These are phyloP conservation scores for Fusarium sp. DNA, from an alignment of 2,329 filamentous ascomycete species.

Conservation along the genomic window DNA sequence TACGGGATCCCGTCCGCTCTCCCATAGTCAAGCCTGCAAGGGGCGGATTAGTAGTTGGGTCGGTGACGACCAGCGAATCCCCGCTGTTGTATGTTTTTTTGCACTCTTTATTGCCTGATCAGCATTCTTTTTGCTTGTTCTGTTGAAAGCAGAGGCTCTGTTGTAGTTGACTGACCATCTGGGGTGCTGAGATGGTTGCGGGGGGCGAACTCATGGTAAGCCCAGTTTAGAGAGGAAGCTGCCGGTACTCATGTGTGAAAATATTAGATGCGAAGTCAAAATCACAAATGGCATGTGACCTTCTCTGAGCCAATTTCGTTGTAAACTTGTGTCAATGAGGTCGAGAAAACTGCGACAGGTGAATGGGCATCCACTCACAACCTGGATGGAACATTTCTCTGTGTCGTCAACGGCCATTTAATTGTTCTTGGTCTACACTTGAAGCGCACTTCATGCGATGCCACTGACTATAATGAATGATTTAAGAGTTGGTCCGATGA, in stretches of 20 bases:
- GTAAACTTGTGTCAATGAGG: background rate
- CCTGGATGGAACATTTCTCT: background rate
- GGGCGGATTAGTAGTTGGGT: conserved; percentile 1
- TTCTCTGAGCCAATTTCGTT: fast-evolving
- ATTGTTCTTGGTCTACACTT: background rate
- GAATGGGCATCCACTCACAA: fast-evolving
- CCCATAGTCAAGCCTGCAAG: background rate
- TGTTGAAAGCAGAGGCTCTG: fast-evolving
- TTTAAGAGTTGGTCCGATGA: background rate
- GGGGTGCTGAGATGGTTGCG: background rate
- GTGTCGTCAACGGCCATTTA: background rate
- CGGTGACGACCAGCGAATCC: conserved; percentile 2
- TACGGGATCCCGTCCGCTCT: background rate
- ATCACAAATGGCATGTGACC: fast-evolving
- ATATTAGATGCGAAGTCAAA: fast-evolving
- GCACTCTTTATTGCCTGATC: fast-evolving
- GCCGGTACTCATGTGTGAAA: fast-evolving
- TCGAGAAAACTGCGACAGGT: background rate
- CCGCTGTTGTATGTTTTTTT: conserved; percentile 1
- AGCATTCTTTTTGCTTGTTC: fast-evolving
- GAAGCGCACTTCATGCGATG: background rate
- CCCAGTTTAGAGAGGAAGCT: fast-evolving
- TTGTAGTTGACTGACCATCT: fast-evolving
- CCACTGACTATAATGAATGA: background rate
- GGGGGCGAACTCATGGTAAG: fast-evolving